Percentiles rank a stretch among this genome's conserved stretches.
Conservation (phyloP, 148 eudicot genomes). For the Rhododendron kiyosumense region DNA sequence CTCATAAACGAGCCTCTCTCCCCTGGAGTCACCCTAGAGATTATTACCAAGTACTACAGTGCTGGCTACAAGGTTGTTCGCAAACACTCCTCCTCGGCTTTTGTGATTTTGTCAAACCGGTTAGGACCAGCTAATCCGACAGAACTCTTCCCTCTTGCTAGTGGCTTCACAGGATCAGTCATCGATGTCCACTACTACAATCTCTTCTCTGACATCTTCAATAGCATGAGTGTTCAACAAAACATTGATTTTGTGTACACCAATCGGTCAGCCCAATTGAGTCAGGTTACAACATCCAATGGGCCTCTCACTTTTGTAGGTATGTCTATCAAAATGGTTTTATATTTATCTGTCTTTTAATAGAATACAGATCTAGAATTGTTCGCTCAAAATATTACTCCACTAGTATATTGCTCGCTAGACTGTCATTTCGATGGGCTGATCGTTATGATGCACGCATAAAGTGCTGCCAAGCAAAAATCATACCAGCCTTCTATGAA, state of each 20-base stretch:
- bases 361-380: not conserved
- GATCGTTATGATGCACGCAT: no score
- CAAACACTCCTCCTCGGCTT: slow-evolving; percentile 25
- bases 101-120: slow-evolving; percentile 33
- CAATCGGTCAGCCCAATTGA: slow-evolving; percentile 21
- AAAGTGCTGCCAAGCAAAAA: no score
- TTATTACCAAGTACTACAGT: slow-evolving; percentile 28
- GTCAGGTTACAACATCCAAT: slow-evolving; percentile 25
- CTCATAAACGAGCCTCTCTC: slow-evolving; percentile 41
- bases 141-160: slow-evolving; percentile 33
- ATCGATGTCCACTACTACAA: slow-evolving; percentile 50
- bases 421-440: no score
- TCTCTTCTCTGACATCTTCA: slow-evolving; percentile 18
- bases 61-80: slow-evolving; percentile 35
- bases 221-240: slow-evolving; percentile 26
- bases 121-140: slow-evolving; percentile 19
- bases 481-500: not conserved
- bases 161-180: slow-evolving; percentile 18
- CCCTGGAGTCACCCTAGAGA: slow-evolving; percentile 29
- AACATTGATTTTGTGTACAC: slow-evolving; percentile 36
- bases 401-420: no score
- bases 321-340: not conserved
- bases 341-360: no score
- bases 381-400: not conserved
- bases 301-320: slow-evolving; percentile 66